Base-by-base conservation (phyloP, 2,329 filamentous ascomycete genomes). In the Cytospora mali region DNA sequence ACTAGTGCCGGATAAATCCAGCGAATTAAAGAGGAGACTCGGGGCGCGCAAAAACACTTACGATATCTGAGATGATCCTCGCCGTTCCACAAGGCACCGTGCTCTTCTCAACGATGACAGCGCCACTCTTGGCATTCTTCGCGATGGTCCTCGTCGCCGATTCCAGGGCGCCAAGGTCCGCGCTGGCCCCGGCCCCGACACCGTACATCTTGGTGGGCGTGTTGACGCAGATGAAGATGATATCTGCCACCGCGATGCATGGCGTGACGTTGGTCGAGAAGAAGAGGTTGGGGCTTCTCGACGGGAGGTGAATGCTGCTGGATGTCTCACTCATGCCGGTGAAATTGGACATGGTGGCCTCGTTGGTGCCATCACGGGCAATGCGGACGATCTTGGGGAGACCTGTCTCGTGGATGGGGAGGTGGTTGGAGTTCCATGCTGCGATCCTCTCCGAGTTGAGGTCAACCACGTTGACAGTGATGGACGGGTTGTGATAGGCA, bases 61-160 rank as follows among this genome's bases (percentile, higher is more conserved):
- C 81, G 63, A 83, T 85, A 62, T 83, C 77, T 65, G 80, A 77
- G 62, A 88, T 82, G 48, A 80, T 79, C 35, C 85, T 77, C 2
- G 84, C 83, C 1, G 85, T 87, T 46, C 83, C 77, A 69, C 83
- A 86, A 10, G 86, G 86, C 9, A 88, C 86, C 0, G 86, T 88
- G 66, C 82, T 85, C 74, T 88, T 88, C 73, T 88, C 85, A 6
- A 88, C 85, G 23, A 88, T 77, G 61, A 88, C 85, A 39, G 83
- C 80, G 27, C 81, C 82, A 9, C 74, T 71, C 53, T 77, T 81
- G 2, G 85, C 81, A 58, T 82, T 76, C 42, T 79, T 73, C 2
- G 84, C 85, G 49, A 88, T 82, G 51, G 79, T 79, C 55, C 79
- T 75, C 6, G 80, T 79, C 1, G 84, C 85, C 39, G 77, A 77